These are phyloP conservation scores for Wolfiporia cocos DNA, from an alignment of 1,284 basidiomycete species.

Conservation along the genomic window DNA sequence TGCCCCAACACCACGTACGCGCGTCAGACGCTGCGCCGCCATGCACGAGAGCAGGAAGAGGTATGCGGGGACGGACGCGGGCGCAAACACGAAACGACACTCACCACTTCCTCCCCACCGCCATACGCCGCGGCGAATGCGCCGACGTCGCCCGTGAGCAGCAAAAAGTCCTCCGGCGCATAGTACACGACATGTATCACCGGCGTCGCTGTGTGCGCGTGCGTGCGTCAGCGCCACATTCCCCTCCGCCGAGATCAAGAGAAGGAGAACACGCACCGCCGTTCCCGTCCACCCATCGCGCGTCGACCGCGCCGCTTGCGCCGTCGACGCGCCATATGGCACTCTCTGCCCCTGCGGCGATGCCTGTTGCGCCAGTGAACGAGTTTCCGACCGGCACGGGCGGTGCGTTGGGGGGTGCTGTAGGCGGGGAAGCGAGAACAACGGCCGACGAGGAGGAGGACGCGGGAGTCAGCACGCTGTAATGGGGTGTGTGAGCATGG, in stretches of 20 bases:
- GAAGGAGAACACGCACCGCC: conserved; percentile 6
- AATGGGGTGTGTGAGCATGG: neutral
- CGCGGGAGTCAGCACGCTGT: neutral
- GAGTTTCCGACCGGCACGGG: conserved; percentile 12
- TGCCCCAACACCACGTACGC: too few relatives aligned
- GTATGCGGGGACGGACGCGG: too few relatives aligned
- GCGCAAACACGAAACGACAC: too few relatives aligned
- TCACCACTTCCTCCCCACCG: neutral
- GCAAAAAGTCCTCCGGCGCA: neutral
- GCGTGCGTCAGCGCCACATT: neutral
- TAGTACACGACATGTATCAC: conserved; percentile 3
- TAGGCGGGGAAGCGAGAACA: neutral
- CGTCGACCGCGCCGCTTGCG: conserved; percentile 6
- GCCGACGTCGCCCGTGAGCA: conserved; percentile 3
- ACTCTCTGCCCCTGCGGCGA: conserved; percentile 13
- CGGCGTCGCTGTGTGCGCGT: neutral
- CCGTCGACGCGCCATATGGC: conserved; percentile 15
- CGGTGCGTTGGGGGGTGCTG: conserved; percentile 11
- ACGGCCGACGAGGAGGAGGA: too few relatives aligned
- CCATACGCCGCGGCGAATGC: conserved; percentile 1
- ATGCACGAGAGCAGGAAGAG: too few relatives aligned
- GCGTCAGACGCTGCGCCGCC: too few relatives aligned
- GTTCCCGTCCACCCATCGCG: conserved; percentile 19
- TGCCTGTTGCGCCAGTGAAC: conserved; percentile 13
- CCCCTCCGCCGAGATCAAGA: neutral